Conservation (phyloP, 2,329 filamentous ascomycete genomes). For the Claviceps sorghi region DNA sequence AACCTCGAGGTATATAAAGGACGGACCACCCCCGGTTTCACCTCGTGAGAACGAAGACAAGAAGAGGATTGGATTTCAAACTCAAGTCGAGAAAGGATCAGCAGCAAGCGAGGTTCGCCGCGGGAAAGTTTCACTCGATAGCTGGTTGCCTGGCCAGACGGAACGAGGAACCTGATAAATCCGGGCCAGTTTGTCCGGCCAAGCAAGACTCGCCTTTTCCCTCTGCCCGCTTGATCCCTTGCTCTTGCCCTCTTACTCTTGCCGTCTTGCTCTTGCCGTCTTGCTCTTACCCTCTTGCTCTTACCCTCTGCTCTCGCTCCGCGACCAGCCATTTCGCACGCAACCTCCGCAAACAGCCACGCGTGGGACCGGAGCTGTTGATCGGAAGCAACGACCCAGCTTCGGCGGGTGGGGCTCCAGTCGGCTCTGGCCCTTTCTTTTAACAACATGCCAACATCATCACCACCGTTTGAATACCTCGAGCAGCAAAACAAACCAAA, state of each 20-base stretch:
- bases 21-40: background rate
- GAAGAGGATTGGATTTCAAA: background rate
- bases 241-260: background rate
- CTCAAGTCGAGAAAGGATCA: background rate
- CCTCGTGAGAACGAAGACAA: background rate
- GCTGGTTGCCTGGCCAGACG: conserved; percentile 5
- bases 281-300: too few relatives aligned
- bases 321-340: too few relatives aligned
- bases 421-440: background rate
- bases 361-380: conserved; percentile 1
- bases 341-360: background rate
- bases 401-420: conserved; percentile 3
- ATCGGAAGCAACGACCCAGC: background rate
- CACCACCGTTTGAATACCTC: background rate
- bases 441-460: background rate
- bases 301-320: too few relatives aligned
- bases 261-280: too few relatives aligned
- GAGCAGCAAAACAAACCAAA: background rate
- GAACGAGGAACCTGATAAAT: conserved; percentile 4
- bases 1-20: conserved; percentile 5
- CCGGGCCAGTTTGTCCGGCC: background rate
- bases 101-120: background rate
- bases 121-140: background rate
- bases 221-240: too few relatives aligned
- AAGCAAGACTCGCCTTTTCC: background rate